These are phyloP conservation scores for Jaltomata sinuosa DNA, from an alignment of 257 asterid species.

Conservation along the genomic window DNA sequence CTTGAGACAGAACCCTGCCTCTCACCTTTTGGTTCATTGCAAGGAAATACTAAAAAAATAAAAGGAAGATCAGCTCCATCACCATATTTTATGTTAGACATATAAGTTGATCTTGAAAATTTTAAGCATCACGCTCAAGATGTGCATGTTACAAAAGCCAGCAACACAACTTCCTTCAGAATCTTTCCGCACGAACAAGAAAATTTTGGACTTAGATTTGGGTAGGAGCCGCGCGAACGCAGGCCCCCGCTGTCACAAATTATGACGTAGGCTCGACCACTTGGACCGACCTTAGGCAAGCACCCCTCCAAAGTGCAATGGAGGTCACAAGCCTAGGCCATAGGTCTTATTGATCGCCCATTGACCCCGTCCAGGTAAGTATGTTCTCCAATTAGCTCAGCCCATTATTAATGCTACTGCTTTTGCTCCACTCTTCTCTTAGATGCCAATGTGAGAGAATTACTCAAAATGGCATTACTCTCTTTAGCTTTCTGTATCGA, in stretches of 20 bases:
- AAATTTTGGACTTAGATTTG: neutral
- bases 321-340: slow-evolving; percentile 11
- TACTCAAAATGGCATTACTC: neutral
- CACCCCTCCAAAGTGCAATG: slow-evolving; percentile 29
- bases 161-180: too few species aligned
- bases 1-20: too few species aligned
- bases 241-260: neutral
- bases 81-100: too few species aligned
- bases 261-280: slow-evolving; percentile 28
- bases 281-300: slow-evolving; percentile 30
- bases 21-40: too few species aligned
- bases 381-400: neutral
- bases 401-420: neutral
- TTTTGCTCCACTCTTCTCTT: neutral
- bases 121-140: too few species aligned
- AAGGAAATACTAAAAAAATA: too few species aligned
- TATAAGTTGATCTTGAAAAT: too few species aligned
- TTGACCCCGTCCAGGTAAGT: slow-evolving; percentile 28
- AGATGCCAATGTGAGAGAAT: neutral
- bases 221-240: neutral
- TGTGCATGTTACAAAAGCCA: too few species aligned
- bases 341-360: slow-evolving; percentile 15
- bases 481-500: neutral
- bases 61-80: too few species aligned
- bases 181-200: too few species aligned